Conservation (phyloP, 2,329 filamentous ascomycete species). For the Tolypocladium tundrense region DNA sequence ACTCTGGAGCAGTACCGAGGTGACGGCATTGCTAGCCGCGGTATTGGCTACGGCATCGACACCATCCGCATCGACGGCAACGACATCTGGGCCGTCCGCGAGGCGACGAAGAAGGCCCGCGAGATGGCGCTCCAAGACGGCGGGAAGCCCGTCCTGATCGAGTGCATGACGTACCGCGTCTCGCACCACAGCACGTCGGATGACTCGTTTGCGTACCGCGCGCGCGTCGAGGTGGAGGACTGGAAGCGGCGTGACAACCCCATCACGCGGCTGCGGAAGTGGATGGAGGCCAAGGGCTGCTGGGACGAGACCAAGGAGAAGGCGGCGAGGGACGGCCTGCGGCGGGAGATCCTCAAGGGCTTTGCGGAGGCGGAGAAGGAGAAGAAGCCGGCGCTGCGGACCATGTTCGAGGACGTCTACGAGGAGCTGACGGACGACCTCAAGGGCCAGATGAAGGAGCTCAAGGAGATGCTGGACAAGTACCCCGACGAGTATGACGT, state of each 20-base stretch:
- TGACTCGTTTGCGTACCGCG: constrained; percentile 93
- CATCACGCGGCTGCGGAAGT: constrained; percentile 76
- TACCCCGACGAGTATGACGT: constrained; percentile 93
- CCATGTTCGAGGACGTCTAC: constrained; percentile 83
- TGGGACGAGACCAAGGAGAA: constrained; percentile 84
- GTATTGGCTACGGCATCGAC: constrained; percentile 86
- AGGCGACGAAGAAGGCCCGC: constrained; percentile 68
- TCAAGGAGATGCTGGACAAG: constrained; percentile 66
- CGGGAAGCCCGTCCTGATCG: constrained; percentile 76
- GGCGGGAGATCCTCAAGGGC: constrained; percentile 70
- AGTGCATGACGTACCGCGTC: constrained; percentile 97
- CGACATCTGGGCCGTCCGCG: constrained; percentile 79
- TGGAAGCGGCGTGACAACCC: constrained; percentile 91
- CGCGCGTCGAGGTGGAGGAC: constrained; percentile 86
- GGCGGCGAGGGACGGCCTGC: constrained; percentile 51
- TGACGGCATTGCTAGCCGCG: constrained; percentile 80
- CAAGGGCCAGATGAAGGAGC: constrained; percentile 57
- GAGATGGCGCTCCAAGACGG: constrained; percentile 69
- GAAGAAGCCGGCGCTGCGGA: constrained; percentile 62
- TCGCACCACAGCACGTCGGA: constrained; percentile 95
- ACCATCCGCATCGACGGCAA: constrained; percentile 92
- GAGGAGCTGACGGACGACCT: constrained; percentile 76
- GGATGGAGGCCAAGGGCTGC: constrained; percentile 70
- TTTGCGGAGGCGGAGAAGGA: constrained; percentile 76
- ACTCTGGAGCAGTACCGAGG: constrained; percentile 86